Evolutionary conservation across 495 filamentous ascomycete genomes (phyloP).

Genomic region (Neurospora hispaniola): DNA sequence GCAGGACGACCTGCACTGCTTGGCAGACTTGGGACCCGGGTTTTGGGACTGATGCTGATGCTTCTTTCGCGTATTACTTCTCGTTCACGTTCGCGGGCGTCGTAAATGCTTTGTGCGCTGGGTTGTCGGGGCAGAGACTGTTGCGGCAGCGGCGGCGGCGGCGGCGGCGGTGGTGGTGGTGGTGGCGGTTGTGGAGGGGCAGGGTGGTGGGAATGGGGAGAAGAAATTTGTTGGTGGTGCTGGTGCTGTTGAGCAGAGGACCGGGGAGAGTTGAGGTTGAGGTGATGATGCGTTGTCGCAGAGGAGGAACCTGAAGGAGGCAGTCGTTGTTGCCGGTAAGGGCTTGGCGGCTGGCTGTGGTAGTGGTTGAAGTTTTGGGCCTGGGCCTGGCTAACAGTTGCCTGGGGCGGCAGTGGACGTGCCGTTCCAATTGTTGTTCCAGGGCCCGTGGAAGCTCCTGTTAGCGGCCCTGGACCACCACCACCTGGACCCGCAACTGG

Average conservation of each 20-base stretch:
- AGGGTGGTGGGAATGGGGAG: slow-evolving; percentile 17
- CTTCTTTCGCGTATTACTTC: slow-evolving; percentile 18
- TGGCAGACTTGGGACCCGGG: slow-evolving; percentile 42
- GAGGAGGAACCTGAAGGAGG: slow-evolving; percentile 11
- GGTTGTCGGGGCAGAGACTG: slow-evolving; percentile 36
- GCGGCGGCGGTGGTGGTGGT: slow-evolving; percentile 23
- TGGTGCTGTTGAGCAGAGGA: neutral
- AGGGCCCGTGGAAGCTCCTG: neutral
- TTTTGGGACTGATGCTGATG: slow-evolving; percentile 56
- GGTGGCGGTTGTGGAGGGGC: slow-evolving; percentile 23
- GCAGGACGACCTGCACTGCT: slow-evolving; percentile 31
- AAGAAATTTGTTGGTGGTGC: neutral
- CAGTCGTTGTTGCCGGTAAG: slow-evolving; percentile 42
- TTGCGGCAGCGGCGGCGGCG: slow-evolving; percentile 29
- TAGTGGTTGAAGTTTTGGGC: slow-evolving; percentile 15
- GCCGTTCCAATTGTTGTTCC: neutral
- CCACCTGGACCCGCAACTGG: slow-evolving; percentile 38
- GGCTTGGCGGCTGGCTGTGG: slow-evolving; percentile 36
- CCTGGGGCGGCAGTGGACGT: neutral
- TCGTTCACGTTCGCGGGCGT: slow-evolving; percentile 42
- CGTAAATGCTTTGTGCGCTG: slow-evolving; percentile 34
- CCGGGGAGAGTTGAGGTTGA: neutral
- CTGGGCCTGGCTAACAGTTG: slow-evolving; percentile 22
- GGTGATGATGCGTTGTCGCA: slow-evolving; percentile 21
- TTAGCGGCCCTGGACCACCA: slow-evolving; percentile 27